Base-by-base conservation (phyloP, 441 rosid species). In the Gossypium davidsonii region DNA sequence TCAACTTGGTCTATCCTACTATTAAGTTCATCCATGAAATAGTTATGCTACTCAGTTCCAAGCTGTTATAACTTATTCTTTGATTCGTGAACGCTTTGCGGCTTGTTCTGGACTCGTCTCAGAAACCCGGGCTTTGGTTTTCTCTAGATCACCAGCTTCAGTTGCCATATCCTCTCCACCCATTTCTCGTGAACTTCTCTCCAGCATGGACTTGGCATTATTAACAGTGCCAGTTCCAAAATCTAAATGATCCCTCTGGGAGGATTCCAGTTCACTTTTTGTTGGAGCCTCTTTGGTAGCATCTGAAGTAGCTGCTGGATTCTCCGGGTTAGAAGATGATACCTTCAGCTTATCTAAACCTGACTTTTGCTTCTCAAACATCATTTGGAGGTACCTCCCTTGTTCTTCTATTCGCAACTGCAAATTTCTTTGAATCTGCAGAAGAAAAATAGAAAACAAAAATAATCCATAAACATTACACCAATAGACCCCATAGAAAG, bases 361-460 rank as follows among this genome's bases (percentile, higher is more conserved):
- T 1, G 96, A 82, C 76, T 84, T 87, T 82, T 93, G 98, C 81
- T 89, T 90, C 90, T 94, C 97, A 60, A 94, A 94, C 96, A 94
- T 94, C 97, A 84, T 87, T 77, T 94, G 96, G 70, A 94, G 91
- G 84, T 88, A 79, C 86, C 85, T 89, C 73, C 98, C 98, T 80
- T 94, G 97, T 84, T 94, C 97, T 85, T 94, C 97, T 78, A 94
- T 90, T 20, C 90, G 88, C 78, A 94, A 82, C 86, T 94, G 98
- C 74, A 94, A 80, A 78, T 85, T 94, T 81, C 97, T 87, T 87
- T 92, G 97, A 56, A 94, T 94, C 98, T 93, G 89, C 72, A 67
- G 73, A 75, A 61, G 62, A 61, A 10, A 8, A 39, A 39, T 39
- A 20, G 46, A 60, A 65, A 64, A 11, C 18, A 28, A 31, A 70